phyloP scores from a whole-genome alignment of 31 red algal species.

The Pterothamnion heteromorphum region DNA sequence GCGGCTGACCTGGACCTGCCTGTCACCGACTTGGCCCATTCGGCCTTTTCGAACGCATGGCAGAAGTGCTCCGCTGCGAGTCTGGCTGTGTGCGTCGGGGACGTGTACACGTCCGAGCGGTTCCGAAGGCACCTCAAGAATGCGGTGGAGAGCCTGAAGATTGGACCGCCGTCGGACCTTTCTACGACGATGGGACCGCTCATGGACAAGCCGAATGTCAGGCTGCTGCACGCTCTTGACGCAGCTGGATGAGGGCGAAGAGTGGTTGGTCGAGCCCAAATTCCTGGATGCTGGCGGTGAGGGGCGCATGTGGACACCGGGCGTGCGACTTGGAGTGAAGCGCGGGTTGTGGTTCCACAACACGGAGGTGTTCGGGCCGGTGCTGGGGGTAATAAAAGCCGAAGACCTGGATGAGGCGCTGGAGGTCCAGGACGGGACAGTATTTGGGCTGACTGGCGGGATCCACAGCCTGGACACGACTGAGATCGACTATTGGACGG shows the following conservation, averaged over 20 bases:
- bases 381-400: constrained; percentile 58
- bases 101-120: constrained; percentile 52
- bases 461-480: constrained; percentile 51
- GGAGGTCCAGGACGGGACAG: constrained; percentile 53
- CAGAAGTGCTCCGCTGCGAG: constrained; percentile 81
- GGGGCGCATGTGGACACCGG: constrained; percentile 56
- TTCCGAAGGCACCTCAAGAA: constrained; percentile 56
- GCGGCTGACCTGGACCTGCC: constrained; percentile 67
- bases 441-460: constrained; percentile 63
- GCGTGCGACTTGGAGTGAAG: constrained; percentile 53
- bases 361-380: constrained; percentile 61
- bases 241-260: constrained; percentile 47
- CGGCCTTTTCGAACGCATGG: constrained; percentile 76
- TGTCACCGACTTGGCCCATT: constrained; percentile 64
- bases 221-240: constrained; percentile 50
- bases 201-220: constrained; percentile 38
- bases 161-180: constrained; percentile 45
- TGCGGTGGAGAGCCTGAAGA: constrained; percentile 47
- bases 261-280: constrained; percentile 59
- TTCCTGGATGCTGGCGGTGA: constrained; percentile 39
- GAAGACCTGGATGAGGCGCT: constrained; percentile 56
- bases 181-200: constrained; percentile 57
- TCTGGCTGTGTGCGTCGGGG: constrained; percentile 74
- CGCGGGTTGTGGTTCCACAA: constrained; percentile 63
- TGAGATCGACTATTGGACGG: constrained; percentile 57